Evolutionary conservation across 192 early-diverging fungal genomes (phyloP), one percentile per base, ranked within the genome.

Genomic region (Borealophlyctis nickersoniae): DNA sequence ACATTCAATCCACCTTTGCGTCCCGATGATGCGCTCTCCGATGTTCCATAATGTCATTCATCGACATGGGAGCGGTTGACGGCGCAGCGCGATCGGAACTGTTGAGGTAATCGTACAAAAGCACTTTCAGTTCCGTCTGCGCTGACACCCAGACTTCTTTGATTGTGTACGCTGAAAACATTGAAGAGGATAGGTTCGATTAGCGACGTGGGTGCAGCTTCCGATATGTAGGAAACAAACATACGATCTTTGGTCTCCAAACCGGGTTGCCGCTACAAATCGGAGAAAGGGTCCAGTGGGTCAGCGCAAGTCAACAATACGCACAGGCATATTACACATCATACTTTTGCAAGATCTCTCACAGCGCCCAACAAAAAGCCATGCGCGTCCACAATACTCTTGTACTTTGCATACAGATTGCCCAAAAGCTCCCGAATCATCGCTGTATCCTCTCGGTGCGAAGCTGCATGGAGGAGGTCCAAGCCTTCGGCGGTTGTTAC

Each of bases 101-200:
- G 1, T 69, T 74, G 5, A 85, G 62, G 52, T 85, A 82, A 45
- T 85, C 83, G 54, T 79, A 82, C 26, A 85, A 62, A 7, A 85
- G 57, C 1, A 80, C 68, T 58, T 80, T 82, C 49, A 84, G 64
- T 58, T 85, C 83, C 50, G 77, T 80, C 58, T 85, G 83, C 36
- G 80, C 72, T n/a, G 65, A 66, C 23, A 54, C 36, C 74, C 77
- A 78, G 2, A 82, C 79, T 49, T 84, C 80, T 26, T 67, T 36
- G 35, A 72, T 78, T 1, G 71, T 75, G 61, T 80, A 84, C 4
- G 62, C 68, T 72, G 63, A 56, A 60, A 4, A 23, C 34, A 32
- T 2, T 5, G n/a, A n/a, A n/a, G n/a, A n/a, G n/a, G n/a, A n/a
- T n/a, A n/a, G n/a, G n/a, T n/a, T n/a, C n/a, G n/a, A n/a, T n/a